Evolutionary conservation across 345 rosid species (phyloP).

Genomic region (Ceriops decandra): DNA sequence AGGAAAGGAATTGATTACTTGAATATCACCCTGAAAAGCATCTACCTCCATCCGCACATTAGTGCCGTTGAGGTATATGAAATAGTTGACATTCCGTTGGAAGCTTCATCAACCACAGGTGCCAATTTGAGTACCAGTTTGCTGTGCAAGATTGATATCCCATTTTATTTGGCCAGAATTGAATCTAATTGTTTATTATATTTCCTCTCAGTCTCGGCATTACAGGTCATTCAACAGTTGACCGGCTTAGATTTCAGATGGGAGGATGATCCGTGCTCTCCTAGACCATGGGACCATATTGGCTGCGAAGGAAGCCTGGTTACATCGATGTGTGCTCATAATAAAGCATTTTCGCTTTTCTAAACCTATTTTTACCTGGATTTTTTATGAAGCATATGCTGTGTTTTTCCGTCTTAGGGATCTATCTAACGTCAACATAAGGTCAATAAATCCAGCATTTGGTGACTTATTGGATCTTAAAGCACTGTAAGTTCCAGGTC

Average conservation of each 20-base stretch:
- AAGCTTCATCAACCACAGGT: slow-evolving; percentile 92
- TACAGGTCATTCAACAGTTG: slow-evolving; percentile 77
- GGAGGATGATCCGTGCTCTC: slow-evolving; percentile 95
- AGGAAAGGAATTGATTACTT: slow-evolving; percentile 40
- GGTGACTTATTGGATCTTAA: slow-evolving; percentile 91
- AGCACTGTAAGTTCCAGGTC: slow-evolving; percentile 49
- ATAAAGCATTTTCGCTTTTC: not conserved
- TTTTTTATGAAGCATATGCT: slow-evolving; percentile 14
- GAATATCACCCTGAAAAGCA: slow-evolving; percentile 58
- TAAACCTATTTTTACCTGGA: not conserved
- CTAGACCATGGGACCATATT: slow-evolving; percentile 61
- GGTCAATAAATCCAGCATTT: slow-evolving; percentile 80
- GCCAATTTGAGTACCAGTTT: slow-evolving; percentile 1
- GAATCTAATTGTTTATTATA: slow-evolving; percentile 10
- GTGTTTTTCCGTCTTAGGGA: slow-evolving; percentile 37
- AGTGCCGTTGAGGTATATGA: slow-evolving; percentile 71
- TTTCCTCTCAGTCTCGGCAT: slow-evolving; percentile 72
- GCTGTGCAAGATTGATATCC: not conserved
- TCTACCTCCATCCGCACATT: slow-evolving; percentile 58
- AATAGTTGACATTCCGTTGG: slow-evolving; percentile 56
- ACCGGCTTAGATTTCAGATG: slow-evolving; percentile 73
- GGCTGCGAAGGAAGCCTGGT: slow-evolving; percentile 71
- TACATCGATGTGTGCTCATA: slow-evolving; percentile 58
- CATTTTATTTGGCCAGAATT: slow-evolving; percentile 4
- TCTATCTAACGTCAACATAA: slow-evolving; percentile 65